A percentile compares a stretch with the other conserved stretches of the same genome.
Evolutionary conservation across 2,329 filamentous ascomycete genomes (phyloP).

Genomic region (Dothistroma pini): DNA sequence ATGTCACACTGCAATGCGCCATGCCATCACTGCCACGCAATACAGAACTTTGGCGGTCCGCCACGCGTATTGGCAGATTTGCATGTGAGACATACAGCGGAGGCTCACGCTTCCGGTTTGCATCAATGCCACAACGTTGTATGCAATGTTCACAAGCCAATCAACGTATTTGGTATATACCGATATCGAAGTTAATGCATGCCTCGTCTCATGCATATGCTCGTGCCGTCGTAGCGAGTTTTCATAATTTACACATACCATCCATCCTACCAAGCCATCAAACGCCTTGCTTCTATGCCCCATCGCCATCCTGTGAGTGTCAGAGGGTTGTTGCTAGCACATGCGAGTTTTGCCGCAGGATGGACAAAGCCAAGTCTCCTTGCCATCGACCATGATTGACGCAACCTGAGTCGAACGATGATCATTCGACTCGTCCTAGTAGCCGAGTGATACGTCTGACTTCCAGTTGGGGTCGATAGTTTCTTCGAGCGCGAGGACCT

Average conservation of each 20-base stretch:
- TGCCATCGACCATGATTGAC: neutral
- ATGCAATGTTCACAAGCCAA: neutral
- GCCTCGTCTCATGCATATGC: neutral
- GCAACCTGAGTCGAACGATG: too few relatives aligned
- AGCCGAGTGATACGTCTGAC: slow-evolving; percentile 28
- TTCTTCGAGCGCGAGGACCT: slow-evolving; percentile 33
- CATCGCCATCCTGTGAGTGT: neutral
- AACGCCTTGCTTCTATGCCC: neutral
- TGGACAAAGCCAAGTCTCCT: neutral
- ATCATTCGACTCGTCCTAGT: slow-evolving; percentile 16
- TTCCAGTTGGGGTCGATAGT: slow-evolving; percentile 32
- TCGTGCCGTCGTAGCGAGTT: neutral
- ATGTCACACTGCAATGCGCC: neutral
- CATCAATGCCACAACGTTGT: neutral
- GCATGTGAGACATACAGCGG: neutral
- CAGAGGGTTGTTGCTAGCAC: neutral
- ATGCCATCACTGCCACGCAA: neutral
- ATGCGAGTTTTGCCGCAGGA: slow-evolving; percentile 3
- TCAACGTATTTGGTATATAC: neutral
- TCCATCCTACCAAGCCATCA: neutral
- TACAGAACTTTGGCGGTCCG: neutral
- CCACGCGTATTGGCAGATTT: neutral
- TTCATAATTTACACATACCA: neutral
- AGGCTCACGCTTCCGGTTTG: neutral
- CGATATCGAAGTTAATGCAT: neutral